Evolutionary conservation across 257 asterid genomes (phyloP).

Genomic region (Solanum pimpinellifolium): DNA sequence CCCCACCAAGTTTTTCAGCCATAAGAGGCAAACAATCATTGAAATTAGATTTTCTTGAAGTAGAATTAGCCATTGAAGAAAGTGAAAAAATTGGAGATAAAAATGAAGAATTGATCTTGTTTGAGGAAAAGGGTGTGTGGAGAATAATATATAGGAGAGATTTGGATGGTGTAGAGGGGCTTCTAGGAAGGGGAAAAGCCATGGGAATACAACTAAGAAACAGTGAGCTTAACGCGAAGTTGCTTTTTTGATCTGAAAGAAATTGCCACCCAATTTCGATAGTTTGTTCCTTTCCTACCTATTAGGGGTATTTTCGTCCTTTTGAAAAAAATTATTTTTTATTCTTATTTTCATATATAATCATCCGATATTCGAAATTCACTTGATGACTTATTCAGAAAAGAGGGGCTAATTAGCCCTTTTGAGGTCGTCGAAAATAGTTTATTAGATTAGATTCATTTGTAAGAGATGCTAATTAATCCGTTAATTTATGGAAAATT

Average conservation of each 20-base stretch:
- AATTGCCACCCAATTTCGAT: background rate
- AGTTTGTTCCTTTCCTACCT: background rate
- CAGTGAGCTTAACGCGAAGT: background rate
- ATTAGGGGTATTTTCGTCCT: background rate
- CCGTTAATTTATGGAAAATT: background rate
- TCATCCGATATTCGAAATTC: background rate
- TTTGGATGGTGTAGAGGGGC: background rate
- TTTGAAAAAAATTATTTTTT: background rate
- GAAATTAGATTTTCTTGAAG: constrained; percentile 22
- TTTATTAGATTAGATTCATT: no score
- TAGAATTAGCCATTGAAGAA: background rate
- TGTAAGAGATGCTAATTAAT: background rate
- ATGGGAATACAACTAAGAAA: constrained; percentile 1
- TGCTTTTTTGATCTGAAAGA: background rate
- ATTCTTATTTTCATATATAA: no score
- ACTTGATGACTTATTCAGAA: background rate
- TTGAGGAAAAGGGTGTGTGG: background rate
- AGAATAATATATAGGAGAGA: background rate
- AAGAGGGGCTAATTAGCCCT: background rate
- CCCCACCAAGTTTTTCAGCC: constrained; percentile 61
- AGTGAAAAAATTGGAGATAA: background rate
- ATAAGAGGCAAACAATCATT: constrained; percentile 42
- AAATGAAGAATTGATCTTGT: background rate
- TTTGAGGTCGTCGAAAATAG: background rate
- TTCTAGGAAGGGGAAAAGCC: background rate